A percentile compares a stretch with the other conserved stretches of the same genome.
phyloP scores from a whole-genome alignment of 345 rosid species.

The Melaleuca quinquenervia region DNA sequence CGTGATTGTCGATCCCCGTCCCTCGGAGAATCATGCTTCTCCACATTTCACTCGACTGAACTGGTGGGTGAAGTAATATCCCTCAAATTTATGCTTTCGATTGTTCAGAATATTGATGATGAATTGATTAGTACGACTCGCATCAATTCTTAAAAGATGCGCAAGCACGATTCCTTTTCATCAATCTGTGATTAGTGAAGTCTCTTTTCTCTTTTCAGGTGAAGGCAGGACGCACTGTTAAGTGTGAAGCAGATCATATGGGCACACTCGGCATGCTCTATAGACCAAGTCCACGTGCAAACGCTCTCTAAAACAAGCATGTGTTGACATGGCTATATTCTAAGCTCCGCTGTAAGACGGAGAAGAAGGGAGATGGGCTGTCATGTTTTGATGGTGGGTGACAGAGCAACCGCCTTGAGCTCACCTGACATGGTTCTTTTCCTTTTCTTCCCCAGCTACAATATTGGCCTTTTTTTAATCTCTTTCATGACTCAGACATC shows the following conservation, averaged over 20 bases:
- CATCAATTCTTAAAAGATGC: neutral
- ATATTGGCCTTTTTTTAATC: slow-evolving; percentile 1
- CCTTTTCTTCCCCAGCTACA: neutral
- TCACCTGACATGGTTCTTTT: slow-evolving; percentile 34
- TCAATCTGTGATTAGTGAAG: neutral
- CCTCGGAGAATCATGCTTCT: neutral
- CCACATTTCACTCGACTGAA: neutral
- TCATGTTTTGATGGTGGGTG: slow-evolving; percentile 42
- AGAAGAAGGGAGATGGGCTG: slow-evolving; percentile 27
- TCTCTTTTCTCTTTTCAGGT: neutral
- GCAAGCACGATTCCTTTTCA: neutral
- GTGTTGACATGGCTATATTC: neutral
- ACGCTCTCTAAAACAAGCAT: neutral
- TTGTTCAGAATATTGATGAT: neutral
- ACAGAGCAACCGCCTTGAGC: slow-evolving; percentile 42
- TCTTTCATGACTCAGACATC: slow-evolving; percentile 15
- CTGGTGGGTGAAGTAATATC: neutral
- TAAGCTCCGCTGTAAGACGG: neutral
- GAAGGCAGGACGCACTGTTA: neutral
- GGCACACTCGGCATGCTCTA: neutral
- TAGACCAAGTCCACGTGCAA: neutral
- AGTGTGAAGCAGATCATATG: neutral
- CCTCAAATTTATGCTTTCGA: neutral
- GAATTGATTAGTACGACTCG: neutral
- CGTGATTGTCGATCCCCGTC: neutral